phyloP scores from a whole-genome alignment of 805 yeast species.

The Schwanniomyces sp. region DNA sequence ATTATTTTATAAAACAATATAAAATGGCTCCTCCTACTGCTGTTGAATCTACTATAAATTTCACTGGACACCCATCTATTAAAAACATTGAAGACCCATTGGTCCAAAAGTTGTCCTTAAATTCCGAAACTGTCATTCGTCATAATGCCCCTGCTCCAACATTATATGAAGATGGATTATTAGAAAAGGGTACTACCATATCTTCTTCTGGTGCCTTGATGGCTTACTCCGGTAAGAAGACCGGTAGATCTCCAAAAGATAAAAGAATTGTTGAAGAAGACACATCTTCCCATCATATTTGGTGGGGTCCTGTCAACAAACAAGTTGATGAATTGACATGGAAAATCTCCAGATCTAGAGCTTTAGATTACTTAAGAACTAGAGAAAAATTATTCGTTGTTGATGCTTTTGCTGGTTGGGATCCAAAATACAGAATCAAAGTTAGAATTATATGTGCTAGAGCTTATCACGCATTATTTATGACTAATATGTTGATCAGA shows the following conservation, averaged over 20 bases:
- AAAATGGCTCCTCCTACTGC: slow-evolving; percentile 47
- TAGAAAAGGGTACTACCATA: slow-evolving; percentile 87
- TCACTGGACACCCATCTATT: slow-evolving; percentile 39
- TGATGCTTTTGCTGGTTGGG: slow-evolving; percentile 99
- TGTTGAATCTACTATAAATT: slow-evolving; percentile 44
- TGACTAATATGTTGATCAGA: slow-evolving; percentile 97
- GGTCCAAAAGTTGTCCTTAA: slow-evolving; percentile 44
- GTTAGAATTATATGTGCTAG: slow-evolving; percentile 96
- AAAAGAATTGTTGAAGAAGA: slow-evolving; percentile 96
- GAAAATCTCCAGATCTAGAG: slow-evolving; percentile 94
- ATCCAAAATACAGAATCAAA: slow-evolving; percentile 94
- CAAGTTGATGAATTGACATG: slow-evolving; percentile 92
- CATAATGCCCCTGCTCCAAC: slow-evolving; percentile 94
- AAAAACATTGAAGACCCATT: slow-evolving; percentile 41
- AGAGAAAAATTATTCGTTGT: slow-evolving; percentile 91
- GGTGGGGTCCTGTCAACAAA: slow-evolving; percentile 99
- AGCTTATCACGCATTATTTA: slow-evolving; percentile 96
- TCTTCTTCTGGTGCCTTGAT: slow-evolving; percentile 92
- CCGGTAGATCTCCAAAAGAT: slow-evolving; percentile 98
- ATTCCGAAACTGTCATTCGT: slow-evolving; percentile 65
- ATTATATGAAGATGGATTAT: slow-evolving; percentile 90
- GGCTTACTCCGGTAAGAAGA: slow-evolving; percentile 93
- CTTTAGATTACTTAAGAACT: slow-evolving; percentile 93
- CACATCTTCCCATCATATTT: slow-evolving; percentile 75
- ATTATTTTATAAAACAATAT: background rate